phyloP scores from a whole-genome alignment of 1,284 basidiomycete species.

The Lignosus rhinocerotis region DNA sequence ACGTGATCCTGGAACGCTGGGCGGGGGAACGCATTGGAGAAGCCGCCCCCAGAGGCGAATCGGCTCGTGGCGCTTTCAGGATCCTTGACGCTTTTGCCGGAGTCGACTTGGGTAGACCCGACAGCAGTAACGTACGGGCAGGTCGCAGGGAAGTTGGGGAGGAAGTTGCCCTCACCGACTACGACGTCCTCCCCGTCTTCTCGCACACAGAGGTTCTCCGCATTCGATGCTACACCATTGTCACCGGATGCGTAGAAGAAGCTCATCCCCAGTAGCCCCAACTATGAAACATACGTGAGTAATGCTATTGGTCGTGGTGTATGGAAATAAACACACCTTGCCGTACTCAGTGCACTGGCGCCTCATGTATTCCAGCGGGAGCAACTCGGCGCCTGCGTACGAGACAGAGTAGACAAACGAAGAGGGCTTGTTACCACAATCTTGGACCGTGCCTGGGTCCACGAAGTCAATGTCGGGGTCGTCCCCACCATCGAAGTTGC shows the following conservation, averaged over 20 bases:
- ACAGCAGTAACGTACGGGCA: slow-evolving; percentile 28
- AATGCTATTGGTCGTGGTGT: too few species aligned
- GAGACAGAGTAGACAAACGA: slow-evolving; percentile 39
- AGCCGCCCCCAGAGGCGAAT: slow-evolving; percentile 21
- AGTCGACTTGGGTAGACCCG: slow-evolving; percentile 25
- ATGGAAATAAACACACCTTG: slow-evolving; percentile 34
- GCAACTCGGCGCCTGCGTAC: slow-evolving; percentile 36
- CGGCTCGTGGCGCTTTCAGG: slow-evolving; percentile 17
- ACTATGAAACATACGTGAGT: slow-evolving; percentile 17
- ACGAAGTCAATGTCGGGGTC: slow-evolving; percentile 39
- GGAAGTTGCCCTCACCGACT: slow-evolving; percentile 28
- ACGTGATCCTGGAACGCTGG: slow-evolving; percentile 21
- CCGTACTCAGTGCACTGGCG: slow-evolving; percentile 42
- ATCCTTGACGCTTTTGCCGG: slow-evolving; percentile 14
- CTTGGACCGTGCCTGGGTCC: slow-evolving; percentile 35
- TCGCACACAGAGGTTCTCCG: slow-evolving; percentile 28
- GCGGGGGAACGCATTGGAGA: slow-evolving; percentile 23
- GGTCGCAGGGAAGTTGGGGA: slow-evolving; percentile 25
- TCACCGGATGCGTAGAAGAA: slow-evolving; percentile 54
- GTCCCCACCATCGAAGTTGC: slow-evolving; percentile 62
- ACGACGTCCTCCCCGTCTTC: slow-evolving; percentile 28
- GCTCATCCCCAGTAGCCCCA: slow-evolving; percentile 48
- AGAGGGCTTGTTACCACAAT: slow-evolving; percentile 37
- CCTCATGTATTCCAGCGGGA: slow-evolving; percentile 33
- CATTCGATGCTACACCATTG: slow-evolving; percentile 52